Conservation (phyloP, 2,329 filamentous ascomycete genomes). For the Botryotinia calthae region DNA sequence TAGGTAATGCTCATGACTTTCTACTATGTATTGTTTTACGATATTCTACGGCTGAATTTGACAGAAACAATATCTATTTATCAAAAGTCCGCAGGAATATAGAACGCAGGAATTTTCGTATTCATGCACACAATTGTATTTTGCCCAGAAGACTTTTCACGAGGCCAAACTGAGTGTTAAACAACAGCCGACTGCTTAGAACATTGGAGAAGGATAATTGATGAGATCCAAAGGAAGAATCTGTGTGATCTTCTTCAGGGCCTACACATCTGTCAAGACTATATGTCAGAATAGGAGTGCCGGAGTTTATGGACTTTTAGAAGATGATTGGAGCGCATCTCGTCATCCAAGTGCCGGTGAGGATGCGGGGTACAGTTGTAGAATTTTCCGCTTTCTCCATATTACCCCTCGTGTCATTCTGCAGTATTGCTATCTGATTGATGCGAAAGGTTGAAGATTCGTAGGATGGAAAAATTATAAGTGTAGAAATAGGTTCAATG, state of each 20-base stretch:
- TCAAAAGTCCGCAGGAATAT: neutral
- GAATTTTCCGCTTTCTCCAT: constrained; percentile 4
- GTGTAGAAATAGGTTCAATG: neutral
- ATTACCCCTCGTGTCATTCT: neutral
- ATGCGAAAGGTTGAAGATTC: neutral
- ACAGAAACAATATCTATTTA: neutral
- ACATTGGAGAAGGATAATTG: neutral
- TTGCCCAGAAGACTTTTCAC: neutral
- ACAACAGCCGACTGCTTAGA: neutral
- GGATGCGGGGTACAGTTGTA: neutral
- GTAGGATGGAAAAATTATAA: neutral
- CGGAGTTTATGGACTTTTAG: neutral
- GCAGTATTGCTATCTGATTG: neutral
- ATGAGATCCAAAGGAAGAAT: neutral
- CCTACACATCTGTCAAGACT: neutral
- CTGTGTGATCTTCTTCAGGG: neutral
- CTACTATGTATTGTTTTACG: neutral
- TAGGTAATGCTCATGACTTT: neutral
- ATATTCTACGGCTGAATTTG: neutral
- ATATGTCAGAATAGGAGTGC: neutral
- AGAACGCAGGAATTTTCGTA: neutral
- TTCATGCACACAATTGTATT: neutral
- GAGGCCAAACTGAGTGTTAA: neutral
- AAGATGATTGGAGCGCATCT: constrained; percentile 16
- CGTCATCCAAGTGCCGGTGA: neutral